phyloP scores from a whole-genome alignment of 306 rosid genomes.

The Abrus pulchellus region DNA sequence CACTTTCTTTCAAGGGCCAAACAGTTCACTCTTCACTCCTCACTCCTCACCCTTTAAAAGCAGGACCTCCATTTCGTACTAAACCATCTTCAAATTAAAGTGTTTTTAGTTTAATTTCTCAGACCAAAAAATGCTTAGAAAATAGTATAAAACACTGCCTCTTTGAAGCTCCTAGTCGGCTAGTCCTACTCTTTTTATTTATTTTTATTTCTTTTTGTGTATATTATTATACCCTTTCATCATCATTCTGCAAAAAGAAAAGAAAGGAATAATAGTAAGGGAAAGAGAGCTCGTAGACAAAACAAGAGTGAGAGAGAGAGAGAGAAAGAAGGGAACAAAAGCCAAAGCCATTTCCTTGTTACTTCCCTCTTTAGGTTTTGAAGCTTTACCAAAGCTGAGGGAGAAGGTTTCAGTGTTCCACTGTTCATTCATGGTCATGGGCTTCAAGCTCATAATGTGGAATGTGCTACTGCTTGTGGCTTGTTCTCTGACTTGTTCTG shows the following conservation, averaged over 20 bases:
- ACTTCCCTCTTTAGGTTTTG: constrained; percentile 35
- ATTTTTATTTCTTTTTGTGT: neutral
- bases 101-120: neutral
- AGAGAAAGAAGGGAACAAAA: constrained; percentile 21
- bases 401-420: neutral
- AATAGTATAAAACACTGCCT: neutral
- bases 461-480: constrained; percentile 50
- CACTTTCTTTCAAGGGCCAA: constrained; percentile 11
- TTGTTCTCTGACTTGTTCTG: constrained; percentile 58
- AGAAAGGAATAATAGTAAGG: neutral
- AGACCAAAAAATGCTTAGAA: neutral
- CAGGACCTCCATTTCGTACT: constrained; percentile 51
- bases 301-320: neutral
- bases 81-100: constrained; percentile 16
- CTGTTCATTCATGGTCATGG: constrained; percentile 47
- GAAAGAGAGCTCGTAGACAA: constrained; percentile 17
- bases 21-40: neutral
- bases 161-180: constrained; percentile 34
- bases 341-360: constrained; percentile 55
- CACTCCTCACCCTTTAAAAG: constrained; percentile 52
- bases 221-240: neutral
- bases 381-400: constrained; percentile 54
- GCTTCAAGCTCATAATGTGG: constrained; percentile 74
- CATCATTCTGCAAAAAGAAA: constrained; percentile 33
- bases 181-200: constrained; percentile 13